Percentiles rank a stretch among this genome's conserved stretches.
phyloP scores from a whole-genome alignment of 73 alveolate genomes.

The Paramecium bursaria region DNA sequence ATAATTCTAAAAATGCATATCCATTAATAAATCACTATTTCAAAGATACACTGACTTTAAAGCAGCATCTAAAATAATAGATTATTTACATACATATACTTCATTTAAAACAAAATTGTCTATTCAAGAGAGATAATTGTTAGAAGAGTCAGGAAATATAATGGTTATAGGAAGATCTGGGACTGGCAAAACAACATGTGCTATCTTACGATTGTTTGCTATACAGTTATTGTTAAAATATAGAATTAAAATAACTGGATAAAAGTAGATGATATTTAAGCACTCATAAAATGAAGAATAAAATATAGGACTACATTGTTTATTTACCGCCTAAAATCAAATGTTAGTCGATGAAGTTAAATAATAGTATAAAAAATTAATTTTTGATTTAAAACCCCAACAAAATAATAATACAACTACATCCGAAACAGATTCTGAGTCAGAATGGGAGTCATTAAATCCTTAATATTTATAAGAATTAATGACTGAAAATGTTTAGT shows the following conservation, averaged over 20 bases:
- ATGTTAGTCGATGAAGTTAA: slow-evolving; percentile 85
- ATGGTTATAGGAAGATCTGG: slow-evolving; percentile 88
- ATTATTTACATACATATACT: slow-evolving; percentile 28
- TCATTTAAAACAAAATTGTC: slow-evolving; percentile 64
- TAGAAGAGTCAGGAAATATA: slow-evolving; percentile 70
- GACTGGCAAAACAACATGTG: slow-evolving; percentile 86
- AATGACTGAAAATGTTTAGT: too few species aligned
- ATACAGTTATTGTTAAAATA: slow-evolving; percentile 71
- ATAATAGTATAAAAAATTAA: slow-evolving; percentile 73
- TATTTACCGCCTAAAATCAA: slow-evolving; percentile 81
- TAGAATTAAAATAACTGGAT: background rate
- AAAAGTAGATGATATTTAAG: background rate
- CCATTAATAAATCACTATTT: background rate
- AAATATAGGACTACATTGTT: slow-evolving; percentile 64
- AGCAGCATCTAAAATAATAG: slow-evolving; percentile 25
- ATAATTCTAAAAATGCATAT: slow-evolving; percentile 19
- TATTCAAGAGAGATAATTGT: slow-evolving; percentile 66
- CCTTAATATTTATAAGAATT: too few species aligned
- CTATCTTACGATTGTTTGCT: slow-evolving; percentile 77
- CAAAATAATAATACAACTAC: too few species aligned
- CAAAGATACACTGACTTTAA: background rate
- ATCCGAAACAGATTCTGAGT: too few species aligned
- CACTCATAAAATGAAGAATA: background rate
- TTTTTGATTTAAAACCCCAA: too few species aligned
- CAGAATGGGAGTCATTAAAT: too few species aligned